Evolutionary conservation across 1,139 yeast genomes (phyloP), one percentile per base, ranked within the genome.

Genomic region (Blastobotrys serpentis): DNA sequence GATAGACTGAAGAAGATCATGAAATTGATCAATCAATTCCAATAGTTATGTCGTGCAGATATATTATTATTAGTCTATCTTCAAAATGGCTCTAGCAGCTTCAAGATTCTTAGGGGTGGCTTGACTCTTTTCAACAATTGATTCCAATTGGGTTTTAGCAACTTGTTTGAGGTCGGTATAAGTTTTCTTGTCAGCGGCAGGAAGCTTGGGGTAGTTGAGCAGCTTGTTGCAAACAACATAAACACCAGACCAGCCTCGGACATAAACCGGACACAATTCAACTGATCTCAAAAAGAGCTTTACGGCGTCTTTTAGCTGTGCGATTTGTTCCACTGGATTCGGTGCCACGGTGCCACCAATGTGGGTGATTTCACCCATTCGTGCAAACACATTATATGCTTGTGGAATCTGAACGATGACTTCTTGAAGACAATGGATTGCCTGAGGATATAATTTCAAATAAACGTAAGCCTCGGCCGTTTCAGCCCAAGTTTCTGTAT

Each of bases 171-270:
- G 58, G 40, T 67, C 53, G 16, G 59, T 50, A 46, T 64, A 62
- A 45, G 61, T 61, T 17, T 53, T 53, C 19, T 37, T 42, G 23
- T 59, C 56, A 8, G 52, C 53, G n/a, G 50, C 42, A 21, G 52
- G 43, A 40, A 55, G 43, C 49, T 56, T 58, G 42, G 57, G 60
- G 48, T 55, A 52, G 6, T 49, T 44, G 5, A 52, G 56, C 33
- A 73, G 49, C 48, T 66, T 65, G 18, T 58, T 55, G 6, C 74
- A 52, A 1, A 79, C 67, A 2, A 75, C 64, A 44, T 73, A 74
- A 2, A 88, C 70, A 0, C 95, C 95, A 48, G 81, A 69, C 96
- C 96, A 89, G 18, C 87, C 85, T 54, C 86, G 76, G 14, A 78
- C 67, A 63, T 79, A 84, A 39, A 73, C 72, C 38, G 84, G 86